These are phyloP conservation scores for Polytolypa hystricis DNA, from an alignment of 2,329 filamentous ascomycete species.

Conservation along the genomic window DNA sequence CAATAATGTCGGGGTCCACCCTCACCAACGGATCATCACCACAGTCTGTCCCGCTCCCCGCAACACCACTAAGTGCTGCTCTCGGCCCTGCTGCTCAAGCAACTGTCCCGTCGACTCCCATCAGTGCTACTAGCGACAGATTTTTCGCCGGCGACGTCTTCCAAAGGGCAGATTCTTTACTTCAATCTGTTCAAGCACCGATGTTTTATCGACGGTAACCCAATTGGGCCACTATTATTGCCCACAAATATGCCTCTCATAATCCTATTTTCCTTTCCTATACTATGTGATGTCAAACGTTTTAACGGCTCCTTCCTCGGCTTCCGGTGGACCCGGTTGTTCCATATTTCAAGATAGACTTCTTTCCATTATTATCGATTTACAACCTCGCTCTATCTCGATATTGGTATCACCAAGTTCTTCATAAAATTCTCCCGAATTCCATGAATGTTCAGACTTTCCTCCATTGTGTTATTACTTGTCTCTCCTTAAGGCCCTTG, in stretches of 20 bases:
- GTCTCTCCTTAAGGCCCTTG: no score
- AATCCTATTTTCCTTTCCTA: background rate
- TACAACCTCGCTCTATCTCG: no score
- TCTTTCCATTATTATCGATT: no score
- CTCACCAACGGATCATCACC: conserved; percentile 25
- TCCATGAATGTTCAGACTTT: no score
- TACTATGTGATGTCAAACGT: no score
- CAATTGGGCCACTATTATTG: background rate
- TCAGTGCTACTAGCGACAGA: conserved; percentile 37
- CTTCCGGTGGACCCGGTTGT: no score
- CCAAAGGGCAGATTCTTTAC: conserved; percentile 37
- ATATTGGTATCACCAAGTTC: no score
- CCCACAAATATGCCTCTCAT: background rate
- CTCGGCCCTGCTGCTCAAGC: conserved; percentile 83
- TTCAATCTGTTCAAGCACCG: conserved; percentile 31
- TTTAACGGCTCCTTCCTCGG: no score
- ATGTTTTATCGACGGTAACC: conserved; percentile 31
- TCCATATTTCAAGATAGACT: no score
- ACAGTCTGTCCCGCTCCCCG: conserved; percentile 53
- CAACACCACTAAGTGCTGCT: conserved; percentile 81
- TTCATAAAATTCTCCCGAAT: no score
- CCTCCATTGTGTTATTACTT: no score
- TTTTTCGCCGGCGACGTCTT: conserved; percentile 41
- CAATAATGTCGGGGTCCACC: conserved; percentile 5
- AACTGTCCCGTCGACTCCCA: conserved; percentile 58